These are phyloP conservation scores for Aspergillus udagawae DNA, from an alignment of 2,329 filamentous ascomycete species.

Conservation along the genomic window DNA sequence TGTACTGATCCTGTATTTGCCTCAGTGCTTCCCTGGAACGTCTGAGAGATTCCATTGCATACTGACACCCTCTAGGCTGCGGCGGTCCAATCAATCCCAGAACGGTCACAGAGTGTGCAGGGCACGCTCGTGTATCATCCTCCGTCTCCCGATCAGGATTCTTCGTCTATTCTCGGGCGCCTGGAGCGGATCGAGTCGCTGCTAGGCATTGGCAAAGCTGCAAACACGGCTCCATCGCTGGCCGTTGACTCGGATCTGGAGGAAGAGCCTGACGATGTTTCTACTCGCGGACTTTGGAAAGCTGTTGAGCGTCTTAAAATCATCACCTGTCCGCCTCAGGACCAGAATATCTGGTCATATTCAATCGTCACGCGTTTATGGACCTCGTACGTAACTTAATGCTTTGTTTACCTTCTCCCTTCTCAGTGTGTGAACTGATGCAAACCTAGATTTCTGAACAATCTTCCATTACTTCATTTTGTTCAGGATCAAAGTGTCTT, in stretches of 20 bases:
- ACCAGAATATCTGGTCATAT: constrained; percentile 21
- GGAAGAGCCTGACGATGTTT: constrained; percentile 9
- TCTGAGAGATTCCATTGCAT: neutral
- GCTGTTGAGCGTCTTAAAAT: constrained; percentile 19
- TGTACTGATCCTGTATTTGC: constrained; percentile 11
- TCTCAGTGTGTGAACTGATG: constrained; percentile 2
- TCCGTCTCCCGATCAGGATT: constrained; percentile 10
- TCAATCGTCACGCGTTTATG: constrained; percentile 22
- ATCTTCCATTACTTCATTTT: constrained; percentile 27
- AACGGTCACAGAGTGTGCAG: constrained; percentile 8
- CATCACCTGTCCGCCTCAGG: constrained; percentile 18
- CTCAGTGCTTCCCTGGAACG: too few species aligned
- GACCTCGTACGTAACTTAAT: constrained; percentile 19
- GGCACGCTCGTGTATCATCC: constrained; percentile 1
- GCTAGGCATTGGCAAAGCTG: constrained; percentile 17
- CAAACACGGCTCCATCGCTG: neutral
- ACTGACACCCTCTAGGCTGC: constrained; percentile 19
- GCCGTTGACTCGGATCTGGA: constrained; percentile 11
- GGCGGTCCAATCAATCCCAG: constrained; percentile 17
- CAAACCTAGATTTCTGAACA: constrained; percentile 19
- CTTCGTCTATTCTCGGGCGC: constrained; percentile 19
- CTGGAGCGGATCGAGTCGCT: constrained; percentile 22
- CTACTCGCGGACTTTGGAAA: constrained; percentile 17
- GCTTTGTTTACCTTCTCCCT: neutral
- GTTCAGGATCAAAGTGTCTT: constrained; percentile 24